A percentile compares a stretch with the other conserved stretches of the same genome.
Conservation (phyloP, 257 asterid species). For the Solanum piurae region DNA sequence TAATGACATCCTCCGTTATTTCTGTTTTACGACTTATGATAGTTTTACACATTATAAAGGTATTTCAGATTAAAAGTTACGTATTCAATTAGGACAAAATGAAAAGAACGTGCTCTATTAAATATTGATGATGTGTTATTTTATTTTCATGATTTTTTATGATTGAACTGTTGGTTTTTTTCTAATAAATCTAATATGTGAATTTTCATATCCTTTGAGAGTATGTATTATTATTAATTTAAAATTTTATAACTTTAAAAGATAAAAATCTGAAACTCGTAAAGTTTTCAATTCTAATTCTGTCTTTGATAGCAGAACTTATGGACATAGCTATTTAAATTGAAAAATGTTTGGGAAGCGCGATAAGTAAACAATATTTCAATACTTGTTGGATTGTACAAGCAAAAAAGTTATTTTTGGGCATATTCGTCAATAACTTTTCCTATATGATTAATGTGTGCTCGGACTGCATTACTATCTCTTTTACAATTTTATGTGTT, state of each 20-base stretch:
- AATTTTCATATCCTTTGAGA: not conserved
- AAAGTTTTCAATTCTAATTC: not conserved
- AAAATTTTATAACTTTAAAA: not conserved
- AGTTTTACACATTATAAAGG: not conserved
- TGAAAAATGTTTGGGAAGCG: not conserved
- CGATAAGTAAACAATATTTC: not conserved
- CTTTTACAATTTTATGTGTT: too few relatives aligned
- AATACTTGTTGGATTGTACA: not conserved
- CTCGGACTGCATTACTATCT: not conserved
- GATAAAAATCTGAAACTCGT: not conserved
- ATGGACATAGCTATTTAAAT: not conserved
- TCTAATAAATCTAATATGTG: not conserved
- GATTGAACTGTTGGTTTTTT: not conserved
- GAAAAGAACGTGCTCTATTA: not conserved
- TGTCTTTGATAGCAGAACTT: not conserved
- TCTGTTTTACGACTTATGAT: not conserved
- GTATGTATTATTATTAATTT: not conserved
- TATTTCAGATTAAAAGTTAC: not conserved
- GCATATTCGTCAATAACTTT: not conserved
- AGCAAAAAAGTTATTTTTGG: not conserved
- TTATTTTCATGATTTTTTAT: not conserved
- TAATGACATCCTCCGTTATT: too few relatives aligned
- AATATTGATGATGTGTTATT: not conserved
- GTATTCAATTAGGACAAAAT: not conserved
- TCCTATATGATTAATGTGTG: not conserved